These are phyloP conservation scores for Marasmius oreades DNA, from an alignment of 1,284 basidiomycete species.

Conservation along the genomic window DNA sequence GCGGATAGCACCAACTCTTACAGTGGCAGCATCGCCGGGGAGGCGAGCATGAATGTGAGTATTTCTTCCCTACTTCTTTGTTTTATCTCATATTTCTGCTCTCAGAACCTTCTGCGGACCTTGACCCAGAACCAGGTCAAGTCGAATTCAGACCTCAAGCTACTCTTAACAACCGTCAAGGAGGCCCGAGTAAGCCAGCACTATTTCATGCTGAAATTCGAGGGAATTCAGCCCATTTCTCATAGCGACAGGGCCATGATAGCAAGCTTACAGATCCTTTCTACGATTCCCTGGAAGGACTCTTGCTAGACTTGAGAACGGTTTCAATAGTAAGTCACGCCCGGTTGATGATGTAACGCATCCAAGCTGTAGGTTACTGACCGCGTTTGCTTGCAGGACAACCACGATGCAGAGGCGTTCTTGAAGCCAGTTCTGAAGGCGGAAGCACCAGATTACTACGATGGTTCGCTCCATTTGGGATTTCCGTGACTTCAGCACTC, in stretches of 20 bases:
- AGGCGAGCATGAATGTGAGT: conserved; percentile 39
- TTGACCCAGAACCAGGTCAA: conserved; percentile 66
- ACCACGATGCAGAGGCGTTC: conserved; percentile 86
- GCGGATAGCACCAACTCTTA: not conserved
- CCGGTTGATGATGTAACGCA: conserved; percentile 13
- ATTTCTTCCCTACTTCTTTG: conserved; percentile 19
- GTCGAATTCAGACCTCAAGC: conserved; percentile 57
- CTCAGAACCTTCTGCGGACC: conserved; percentile 75
- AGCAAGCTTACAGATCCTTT: conserved; percentile 82
- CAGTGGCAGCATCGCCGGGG: not conserved
- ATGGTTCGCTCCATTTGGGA: conserved; percentile 47
- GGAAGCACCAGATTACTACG: conserved; percentile 89
- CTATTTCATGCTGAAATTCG: conserved; percentile 13
- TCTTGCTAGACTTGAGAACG: conserved; percentile 78
- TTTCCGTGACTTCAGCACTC: conserved; percentile 8
- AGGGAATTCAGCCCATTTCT: conserved; percentile 15
- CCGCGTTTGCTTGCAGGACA: conserved; percentile 51
- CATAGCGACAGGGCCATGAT: conserved; percentile 58
- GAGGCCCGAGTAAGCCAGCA: conserved; percentile 49
- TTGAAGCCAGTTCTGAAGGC: conserved; percentile 84
- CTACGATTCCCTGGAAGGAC: conserved; percentile 86
- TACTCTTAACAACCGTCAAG: conserved; percentile 71
- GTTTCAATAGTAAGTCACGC: conserved; percentile 64
- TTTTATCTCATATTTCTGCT: conserved; percentile 4
- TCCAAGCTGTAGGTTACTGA: conserved; percentile 16